These are phyloP conservation scores for Pseudogymnoascus sp. DNA, from an alignment of 2,329 filamentous ascomycete genomes.

Conservation along the genomic window DNA sequence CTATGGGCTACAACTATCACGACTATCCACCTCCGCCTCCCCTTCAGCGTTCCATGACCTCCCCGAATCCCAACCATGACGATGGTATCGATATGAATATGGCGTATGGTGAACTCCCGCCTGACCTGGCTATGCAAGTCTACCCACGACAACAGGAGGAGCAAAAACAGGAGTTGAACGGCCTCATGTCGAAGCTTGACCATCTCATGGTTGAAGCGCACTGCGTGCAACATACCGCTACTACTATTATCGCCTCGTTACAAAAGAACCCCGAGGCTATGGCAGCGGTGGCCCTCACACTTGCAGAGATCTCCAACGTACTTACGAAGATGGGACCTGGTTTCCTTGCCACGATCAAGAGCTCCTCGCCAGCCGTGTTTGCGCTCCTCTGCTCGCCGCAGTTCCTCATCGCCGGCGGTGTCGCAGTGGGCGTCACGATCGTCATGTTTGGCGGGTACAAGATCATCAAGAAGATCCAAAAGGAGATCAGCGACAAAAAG, in stretches of 20 bases:
- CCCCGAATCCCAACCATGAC: slow-evolving; percentile 24
- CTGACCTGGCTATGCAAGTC: slow-evolving; percentile 51
- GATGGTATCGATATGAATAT: slow-evolving; percentile 77
- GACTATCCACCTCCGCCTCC: slow-evolving; percentile 20
- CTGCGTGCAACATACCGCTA: slow-evolving; percentile 79
- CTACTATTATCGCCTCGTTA: slow-evolving; percentile 72
- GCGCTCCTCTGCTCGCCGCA: slow-evolving; percentile 82
- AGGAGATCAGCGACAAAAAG: slow-evolving; percentile 28
- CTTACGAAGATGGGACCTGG: slow-evolving; percentile 78
- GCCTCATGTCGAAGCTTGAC: slow-evolving; percentile 70
- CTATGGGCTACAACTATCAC: slow-evolving; percentile 5
- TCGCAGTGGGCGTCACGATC: slow-evolving; percentile 87
- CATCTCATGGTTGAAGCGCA: slow-evolving; percentile 77
- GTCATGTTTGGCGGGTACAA: slow-evolving; percentile 96
- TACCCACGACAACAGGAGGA: slow-evolving; percentile 47
- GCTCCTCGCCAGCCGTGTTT: slow-evolving; percentile 77
- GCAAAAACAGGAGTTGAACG: slow-evolving; percentile 54
- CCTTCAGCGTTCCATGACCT: slow-evolving; percentile 21
- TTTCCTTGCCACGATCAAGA: slow-evolving; percentile 69
- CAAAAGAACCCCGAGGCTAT: slow-evolving; percentile 84
- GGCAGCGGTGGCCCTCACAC: slow-evolving; percentile 84
- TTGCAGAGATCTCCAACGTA: slow-evolving; percentile 83
- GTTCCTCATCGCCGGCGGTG: slow-evolving; percentile 86
- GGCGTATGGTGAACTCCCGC: slow-evolving; percentile 78
- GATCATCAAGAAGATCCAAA: slow-evolving; percentile 81